Evolutionary conservation across 2,329 filamentous ascomycete species (phyloP).

Genomic region (Fusarium oligoseptatum): DNA sequence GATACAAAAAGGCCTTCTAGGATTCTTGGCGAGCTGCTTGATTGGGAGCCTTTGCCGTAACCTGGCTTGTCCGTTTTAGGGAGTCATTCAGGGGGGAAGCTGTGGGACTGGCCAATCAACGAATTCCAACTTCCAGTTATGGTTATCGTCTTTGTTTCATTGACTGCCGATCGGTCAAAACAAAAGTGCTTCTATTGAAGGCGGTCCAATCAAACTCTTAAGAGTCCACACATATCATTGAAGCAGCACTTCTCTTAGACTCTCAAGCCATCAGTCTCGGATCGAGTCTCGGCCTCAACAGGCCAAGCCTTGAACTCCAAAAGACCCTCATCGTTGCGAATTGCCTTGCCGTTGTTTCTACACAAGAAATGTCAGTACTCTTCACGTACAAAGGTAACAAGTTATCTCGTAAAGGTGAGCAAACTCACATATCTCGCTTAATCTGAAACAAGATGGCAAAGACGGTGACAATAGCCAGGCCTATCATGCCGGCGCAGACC

Average conservation of each 20-base stretch:
- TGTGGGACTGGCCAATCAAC: neutral
- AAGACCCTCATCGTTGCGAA: slow-evolving; percentile 13
- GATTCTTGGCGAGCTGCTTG: neutral
- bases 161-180: neutral
- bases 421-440: slow-evolving; percentile 18
- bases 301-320: slow-evolving; percentile 29
- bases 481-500: slow-evolving; percentile 16
- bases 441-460: slow-evolving; percentile 15
- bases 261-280: neutral
- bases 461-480: slow-evolving; percentile 16
- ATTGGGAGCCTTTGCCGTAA: neutral
- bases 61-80: neutral
- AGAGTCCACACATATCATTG: too few relatives aligned
- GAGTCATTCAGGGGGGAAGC: neutral
- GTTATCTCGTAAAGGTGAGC: fast-evolving
- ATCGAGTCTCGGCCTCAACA: neutral
- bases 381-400: neutral
- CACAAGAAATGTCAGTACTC: neutral
- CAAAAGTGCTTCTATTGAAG: neutral
- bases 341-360: slow-evolving; percentile 16
- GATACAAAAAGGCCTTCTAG: neutral
- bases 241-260: neutral
- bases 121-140: neutral
- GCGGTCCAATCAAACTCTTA: too few relatives aligned
- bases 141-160: neutral